A percentile compares a stretch with the other conserved stretches of the same genome.
phyloP scores from a whole-genome alignment of 2,329 filamentous ascomycete species.

The Cryphonectria parasitica region DNA sequence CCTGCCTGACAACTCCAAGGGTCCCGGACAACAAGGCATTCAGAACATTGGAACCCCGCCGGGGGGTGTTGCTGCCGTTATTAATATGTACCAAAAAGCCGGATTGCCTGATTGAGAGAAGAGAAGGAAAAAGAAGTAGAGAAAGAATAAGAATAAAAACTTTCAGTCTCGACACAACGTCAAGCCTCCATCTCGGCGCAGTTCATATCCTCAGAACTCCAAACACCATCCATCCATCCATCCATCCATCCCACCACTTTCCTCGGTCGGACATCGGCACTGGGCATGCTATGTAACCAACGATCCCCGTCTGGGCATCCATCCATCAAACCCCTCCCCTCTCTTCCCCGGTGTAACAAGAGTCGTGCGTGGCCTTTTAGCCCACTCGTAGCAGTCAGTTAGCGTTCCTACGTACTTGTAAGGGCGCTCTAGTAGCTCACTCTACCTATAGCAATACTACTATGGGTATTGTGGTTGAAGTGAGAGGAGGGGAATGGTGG shows the following conservation, averaged over 20 bases:
- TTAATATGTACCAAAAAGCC: not conserved
- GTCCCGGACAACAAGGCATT: not conserved
- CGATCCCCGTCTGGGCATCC: not conserved
- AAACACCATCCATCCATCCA: too few species aligned
- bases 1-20: constrained; percentile 8
- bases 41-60: not conserved
- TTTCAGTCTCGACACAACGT: too few species aligned
- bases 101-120: not conserved
- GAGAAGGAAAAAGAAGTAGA: too few species aligned
- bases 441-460: not conserved
- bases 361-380: not conserved
- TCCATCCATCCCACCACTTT: not conserved
- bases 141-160: too few species aligned
- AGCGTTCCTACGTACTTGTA: not conserved
- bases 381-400: not conserved
- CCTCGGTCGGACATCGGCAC: not conserved
- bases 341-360: not conserved
- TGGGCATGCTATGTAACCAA: not conserved
- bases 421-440: not conserved
- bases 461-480: too few species aligned
- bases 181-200: too few species aligned
- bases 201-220: too few species aligned
- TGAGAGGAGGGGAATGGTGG: too few species aligned
- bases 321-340: not conserved
- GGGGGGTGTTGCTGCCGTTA: not conserved